Evolutionary conservation across 2,329 filamentous ascomycete species (phyloP), one percentile per base, ranked within the genome.

Genomic region (Penicillium sp.): DNA sequence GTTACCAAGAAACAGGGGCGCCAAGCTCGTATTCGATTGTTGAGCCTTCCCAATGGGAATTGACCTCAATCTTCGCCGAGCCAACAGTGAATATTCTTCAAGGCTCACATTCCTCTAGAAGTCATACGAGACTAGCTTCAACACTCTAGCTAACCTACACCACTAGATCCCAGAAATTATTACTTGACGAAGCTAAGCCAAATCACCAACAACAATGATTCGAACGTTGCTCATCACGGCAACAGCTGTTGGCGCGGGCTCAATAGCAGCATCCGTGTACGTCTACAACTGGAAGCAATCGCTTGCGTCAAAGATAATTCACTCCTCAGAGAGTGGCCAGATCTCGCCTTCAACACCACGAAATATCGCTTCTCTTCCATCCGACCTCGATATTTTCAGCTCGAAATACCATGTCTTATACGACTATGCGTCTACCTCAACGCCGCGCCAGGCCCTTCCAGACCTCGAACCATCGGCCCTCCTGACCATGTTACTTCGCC

Each of bases 401-500:
- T 51, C 68, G 4, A 35, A 65, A 13, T 70, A 67, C 52, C 66
- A 64, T 35, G 55, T 65, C 0, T 29, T 74, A 15, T 67, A 72
- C 56, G 71, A 73, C 55, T 62, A 60, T 6, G 65, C 69, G 26
- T 70, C 67, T 1, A 66, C 67, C 17, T 62, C 69, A 2, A 61
- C 73, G 1, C 56, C 66, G 1, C 68, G 67, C n/a, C 55, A 50
- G 6, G 63, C 62, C 0, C 66, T 74, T 6, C 69, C 71, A 1
- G 29, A 56, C n/a, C 29, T 55, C 7, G 51, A 67, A 4, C 45
- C 64, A 0, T 45, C 63, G 0, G 66, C 70, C 1, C 62, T 76
- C 5, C 69, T 77, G 49, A 71, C 65, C 17, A 59, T 65, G 1
- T 70, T 77, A 7, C 56, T 76, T 13, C 73, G 74, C 5, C 72